Evolutionary conservation across 1,284 basidiomycete species (phyloP), one percentile per base, ranked within the genome.

Genomic region (Cutaneotrichosporon mucoides): DNA sequence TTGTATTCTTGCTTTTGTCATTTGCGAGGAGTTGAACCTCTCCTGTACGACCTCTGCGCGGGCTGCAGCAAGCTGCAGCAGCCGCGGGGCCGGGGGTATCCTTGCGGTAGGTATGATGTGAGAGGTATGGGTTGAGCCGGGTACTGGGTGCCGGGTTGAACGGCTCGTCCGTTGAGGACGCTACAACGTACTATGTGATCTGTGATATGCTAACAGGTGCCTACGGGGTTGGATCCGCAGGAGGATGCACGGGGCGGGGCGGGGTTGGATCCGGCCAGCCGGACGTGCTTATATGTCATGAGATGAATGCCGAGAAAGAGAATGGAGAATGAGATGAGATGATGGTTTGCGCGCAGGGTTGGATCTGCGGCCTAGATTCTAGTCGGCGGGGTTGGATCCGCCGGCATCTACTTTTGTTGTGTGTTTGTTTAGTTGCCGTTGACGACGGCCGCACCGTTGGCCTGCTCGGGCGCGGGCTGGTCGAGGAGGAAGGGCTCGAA

Each of bases 401-500:
- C 24, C 24, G 16, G 10, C 15, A 10, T 45, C 48, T 50, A 16
- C 24, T 34, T 8, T 11, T 10, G 6, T 8, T 4, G 33, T 4
- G 33, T 24, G 9, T 13, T 13, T 7, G 48, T 42, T 42, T 48
- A 47, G 54, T 48, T 13, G 46, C 54, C 54, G 46, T 55, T 55
- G 4, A 24, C 37, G 7, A 11, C 7, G 36, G 13, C 15, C 10
- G 24, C 24, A 3, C 24, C 24, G 24, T 24, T 24, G 24, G 24
- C 24, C 24, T 24, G 24, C 24, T 24, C 24, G 24, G 24, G 24
- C 24, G 24, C 24, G 24, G 16, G 60, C 54, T 68, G 65, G 51
- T 77, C 75, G 36, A 78, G 75, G 34, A 79, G 82, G 84, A 97
- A 95, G 0, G 91, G 90, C 69, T 83, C 81, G 77, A 95, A 97